A percentile compares a stretch with the other conserved stretches of the same genome.
Evolutionary conservation across 139 green algal genomes (phyloP).

Genomic region (Closterium sp.): DNA sequence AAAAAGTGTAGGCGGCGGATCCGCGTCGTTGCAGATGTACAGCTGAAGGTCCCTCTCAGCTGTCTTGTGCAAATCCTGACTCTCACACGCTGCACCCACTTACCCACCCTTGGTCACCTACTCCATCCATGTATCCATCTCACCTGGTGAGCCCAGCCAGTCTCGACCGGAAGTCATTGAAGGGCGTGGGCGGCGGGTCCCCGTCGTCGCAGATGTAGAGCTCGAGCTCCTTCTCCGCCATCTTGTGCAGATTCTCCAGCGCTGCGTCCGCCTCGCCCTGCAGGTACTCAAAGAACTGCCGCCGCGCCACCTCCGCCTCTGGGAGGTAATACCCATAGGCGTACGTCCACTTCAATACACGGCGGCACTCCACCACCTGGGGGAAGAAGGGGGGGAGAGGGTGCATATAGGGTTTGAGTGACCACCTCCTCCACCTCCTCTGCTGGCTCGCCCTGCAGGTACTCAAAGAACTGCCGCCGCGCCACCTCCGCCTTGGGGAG

Average conservation of each 20-base stretch:
- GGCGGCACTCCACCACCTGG: conserved; percentile 85
- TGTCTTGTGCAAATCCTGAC: conserved; percentile 41
- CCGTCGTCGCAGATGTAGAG: conserved; percentile 35
- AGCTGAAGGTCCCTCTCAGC: conserved; percentile 49
- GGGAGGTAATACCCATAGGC: conserved; percentile 86
- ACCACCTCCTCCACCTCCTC: conserved; percentile 25
- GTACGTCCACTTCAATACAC: conserved; percentile 98
- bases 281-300: conserved; percentile 54
- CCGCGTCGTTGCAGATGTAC: conserved; percentile 12
- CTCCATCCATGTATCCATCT: no score
- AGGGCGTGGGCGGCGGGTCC: neutral
- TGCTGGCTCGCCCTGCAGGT: conserved; percentile 53
- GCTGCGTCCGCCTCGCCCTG: conserved; percentile 53
- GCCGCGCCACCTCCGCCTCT: conserved; percentile 20
- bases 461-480: conserved; percentile 45
- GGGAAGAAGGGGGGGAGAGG: neutral
- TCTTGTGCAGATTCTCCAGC: conserved; percentile 44
- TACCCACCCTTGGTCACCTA: no score
- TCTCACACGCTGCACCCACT: conserved; percentile 14
- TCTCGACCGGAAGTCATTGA: conserved; percentile 55
- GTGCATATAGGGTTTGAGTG: neutral
- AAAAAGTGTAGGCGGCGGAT: conserved; percentile 8
- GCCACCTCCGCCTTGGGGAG: conserved; percentile 15
- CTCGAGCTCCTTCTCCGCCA: conserved; percentile 51
- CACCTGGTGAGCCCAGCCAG: conserved; percentile 52